Conservation (phyloP, 2,329 filamentous ascomycete species). For the Parastagonospora nodorum region DNA sequence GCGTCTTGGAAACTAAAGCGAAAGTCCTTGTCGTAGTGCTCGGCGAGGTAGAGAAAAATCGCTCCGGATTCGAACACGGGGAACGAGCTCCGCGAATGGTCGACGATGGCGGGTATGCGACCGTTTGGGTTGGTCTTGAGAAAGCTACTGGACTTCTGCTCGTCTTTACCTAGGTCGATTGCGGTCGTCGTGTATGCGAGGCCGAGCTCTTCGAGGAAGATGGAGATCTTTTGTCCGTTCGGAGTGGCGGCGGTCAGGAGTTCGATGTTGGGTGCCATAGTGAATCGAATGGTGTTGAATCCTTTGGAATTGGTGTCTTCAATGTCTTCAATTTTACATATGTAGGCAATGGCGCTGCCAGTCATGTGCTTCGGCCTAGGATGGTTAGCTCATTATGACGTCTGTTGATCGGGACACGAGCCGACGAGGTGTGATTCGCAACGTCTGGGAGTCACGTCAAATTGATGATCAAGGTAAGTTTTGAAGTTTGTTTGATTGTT, state of each 20-base stretch:
- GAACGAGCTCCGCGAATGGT: conserved; percentile 70
- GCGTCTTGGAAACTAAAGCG: conserved; percentile 78
- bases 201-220: conserved; percentile 78
- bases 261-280: conserved; percentile 56
- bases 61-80: conserved; percentile 78
- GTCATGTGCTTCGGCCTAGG: no score
- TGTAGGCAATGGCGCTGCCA: not conserved
- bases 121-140: conserved; percentile 88
- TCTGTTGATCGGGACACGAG: not conserved
- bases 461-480: no score
- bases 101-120: conserved; percentile 82
- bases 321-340: not conserved
- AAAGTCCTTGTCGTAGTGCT: conserved; percentile 77
- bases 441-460: not conserved
- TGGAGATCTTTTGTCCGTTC: conserved; percentile 85
- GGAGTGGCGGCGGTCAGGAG: conserved; percentile 83
- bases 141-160: conserved; percentile 81
- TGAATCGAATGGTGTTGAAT: not conserved
- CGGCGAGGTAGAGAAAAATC: conserved; percentile 80
- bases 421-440: not conserved
- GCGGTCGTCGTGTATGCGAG: conserved; percentile 25
- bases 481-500: not conserved
- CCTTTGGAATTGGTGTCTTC: not conserved
- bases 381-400: conserved; percentile 2
- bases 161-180: conserved; percentile 70